Evolutionary conservation across 2,329 filamentous ascomycete genomes (phyloP).

Genomic region (Microcyclospora pomicola): DNA sequence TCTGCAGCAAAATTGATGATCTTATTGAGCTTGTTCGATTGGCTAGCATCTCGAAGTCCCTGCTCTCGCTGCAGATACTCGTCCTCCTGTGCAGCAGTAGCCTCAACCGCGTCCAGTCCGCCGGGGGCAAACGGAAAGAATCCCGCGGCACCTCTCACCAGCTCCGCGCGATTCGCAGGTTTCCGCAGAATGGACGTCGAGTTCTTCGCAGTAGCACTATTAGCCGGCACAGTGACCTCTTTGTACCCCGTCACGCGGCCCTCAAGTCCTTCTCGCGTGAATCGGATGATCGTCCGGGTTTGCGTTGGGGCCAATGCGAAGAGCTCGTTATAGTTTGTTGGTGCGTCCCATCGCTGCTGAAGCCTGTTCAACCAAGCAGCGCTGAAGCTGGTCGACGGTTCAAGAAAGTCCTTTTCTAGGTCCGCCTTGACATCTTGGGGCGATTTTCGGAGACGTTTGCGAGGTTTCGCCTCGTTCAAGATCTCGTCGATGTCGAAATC

Average conservation of each 20-base stretch:
- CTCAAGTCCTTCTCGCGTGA: conserved; percentile 80
- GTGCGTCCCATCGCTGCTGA: conserved; percentile 79
- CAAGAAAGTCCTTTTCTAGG: conserved; percentile 65
- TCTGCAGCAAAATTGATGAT: conserved; percentile 72
- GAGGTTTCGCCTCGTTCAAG: conserved; percentile 39
- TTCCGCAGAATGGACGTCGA: conserved; percentile 81
- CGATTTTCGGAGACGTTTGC: conserved; percentile 40
- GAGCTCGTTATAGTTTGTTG: conserved; percentile 66
- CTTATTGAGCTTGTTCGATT: conserved; percentile 50
- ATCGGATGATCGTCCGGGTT: conserved; percentile 85
- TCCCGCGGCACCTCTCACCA: conserved; percentile 81
- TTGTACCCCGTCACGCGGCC: conserved; percentile 86
- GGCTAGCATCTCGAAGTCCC: conserved; percentile 25
- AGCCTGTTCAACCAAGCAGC: conserved; percentile 75
- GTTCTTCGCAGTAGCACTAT: conserved; percentile 84
- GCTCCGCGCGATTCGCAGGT: conserved; percentile 74
- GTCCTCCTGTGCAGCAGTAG: conserved; percentile 70
- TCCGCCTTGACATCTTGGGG: conserved; percentile 51
- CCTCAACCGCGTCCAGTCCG: conserved; percentile 74
- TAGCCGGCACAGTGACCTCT: conserved; percentile 82
- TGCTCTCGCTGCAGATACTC: conserved; percentile 46
- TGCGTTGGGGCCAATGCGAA: conserved; percentile 83
- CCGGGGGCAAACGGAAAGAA: conserved; percentile 92
- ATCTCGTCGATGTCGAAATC: conserved; percentile 41
- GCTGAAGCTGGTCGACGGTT: conserved; percentile 66